phyloP scores from a whole-genome alignment of 2,329 filamentous ascomycete genomes.

The Bipolaris cookei region DNA sequence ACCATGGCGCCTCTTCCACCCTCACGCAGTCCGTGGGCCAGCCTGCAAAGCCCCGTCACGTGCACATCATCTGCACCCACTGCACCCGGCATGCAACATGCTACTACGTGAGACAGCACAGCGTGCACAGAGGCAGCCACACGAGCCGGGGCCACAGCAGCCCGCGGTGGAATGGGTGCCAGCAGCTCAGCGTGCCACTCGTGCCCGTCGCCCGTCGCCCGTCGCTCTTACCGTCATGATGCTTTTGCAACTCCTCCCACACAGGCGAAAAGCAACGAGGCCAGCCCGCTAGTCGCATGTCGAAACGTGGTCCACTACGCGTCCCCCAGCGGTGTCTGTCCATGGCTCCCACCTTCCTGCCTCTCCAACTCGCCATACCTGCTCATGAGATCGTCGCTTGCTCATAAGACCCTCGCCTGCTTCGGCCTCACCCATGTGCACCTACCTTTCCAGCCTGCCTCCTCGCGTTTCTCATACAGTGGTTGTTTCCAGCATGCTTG shows the following conservation, averaged over 20 bases:
- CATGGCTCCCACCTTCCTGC: conserved; percentile 19
- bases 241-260: conserved; percentile 18
- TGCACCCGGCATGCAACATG: no score
- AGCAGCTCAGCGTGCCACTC: neutral
- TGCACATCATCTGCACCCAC: no score
- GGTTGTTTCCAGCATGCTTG: conserved; percentile 19
- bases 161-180: neutral
- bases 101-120: neutral
- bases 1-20: neutral
- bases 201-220: neutral
- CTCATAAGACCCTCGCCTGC: conserved; percentile 13
- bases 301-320: conserved; percentile 10
- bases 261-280: conserved; percentile 12
- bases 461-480: conserved; percentile 22
- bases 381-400: conserved; percentile 6
- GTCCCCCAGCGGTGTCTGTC: conserved; percentile 4
- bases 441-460: conserved; percentile 26
- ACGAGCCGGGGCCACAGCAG: neutral
- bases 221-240: conserved; percentile 17
- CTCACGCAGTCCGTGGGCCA: neutral
- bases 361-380: conserved; percentile 29
- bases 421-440: conserved; percentile 20
- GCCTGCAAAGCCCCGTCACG: neutral
- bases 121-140: neutral
- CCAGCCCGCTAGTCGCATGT: conserved; percentile 7